A percentile compares a stretch with the other conserved stretches of the same genome.
phyloP scores from a whole-genome alignment of 2,329 filamentous ascomycete genomes.

The Arachnopeziza araneosa region DNA sequence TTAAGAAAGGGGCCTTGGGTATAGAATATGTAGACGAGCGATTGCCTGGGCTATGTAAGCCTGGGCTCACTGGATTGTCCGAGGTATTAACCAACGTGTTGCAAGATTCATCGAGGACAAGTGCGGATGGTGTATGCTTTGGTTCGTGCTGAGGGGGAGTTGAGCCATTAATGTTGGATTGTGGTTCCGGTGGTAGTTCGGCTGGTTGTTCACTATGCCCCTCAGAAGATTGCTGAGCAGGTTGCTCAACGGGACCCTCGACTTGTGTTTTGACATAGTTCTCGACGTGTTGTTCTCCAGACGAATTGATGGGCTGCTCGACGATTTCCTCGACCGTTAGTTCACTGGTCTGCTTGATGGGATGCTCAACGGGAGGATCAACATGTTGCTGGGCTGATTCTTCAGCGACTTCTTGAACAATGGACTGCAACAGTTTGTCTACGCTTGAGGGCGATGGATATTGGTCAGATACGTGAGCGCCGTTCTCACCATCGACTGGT shows the following conservation, averaged over 20 bases:
- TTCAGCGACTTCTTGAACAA: too few species aligned
- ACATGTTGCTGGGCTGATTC: too few species aligned
- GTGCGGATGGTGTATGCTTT: background rate
- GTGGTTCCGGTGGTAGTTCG: too few species aligned
- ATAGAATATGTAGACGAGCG: background rate
- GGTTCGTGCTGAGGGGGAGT: background rate
- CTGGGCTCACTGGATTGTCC: background rate
- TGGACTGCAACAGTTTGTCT: background rate
- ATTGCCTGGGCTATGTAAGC: background rate
- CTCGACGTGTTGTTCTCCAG: too few species aligned
- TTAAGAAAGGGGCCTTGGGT: background rate
- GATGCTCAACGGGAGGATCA: too few species aligned
- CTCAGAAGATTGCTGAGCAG: too few species aligned
- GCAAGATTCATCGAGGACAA: background rate
- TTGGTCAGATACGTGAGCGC: background rate
- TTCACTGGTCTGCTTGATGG: too few species aligned
- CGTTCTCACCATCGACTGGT: background rate
- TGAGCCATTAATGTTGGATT: background rate
- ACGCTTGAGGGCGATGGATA: background rate
- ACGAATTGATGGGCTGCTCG: too few species aligned
- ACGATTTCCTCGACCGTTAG: too few species aligned
- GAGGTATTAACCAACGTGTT: background rate
- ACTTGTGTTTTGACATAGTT: too few species aligned
- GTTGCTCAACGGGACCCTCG: too few species aligned
- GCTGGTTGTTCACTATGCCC: too few species aligned